Conservation (phyloP, 2,329 filamentous ascomycete genomes). For the Penicillium italicum region DNA sequence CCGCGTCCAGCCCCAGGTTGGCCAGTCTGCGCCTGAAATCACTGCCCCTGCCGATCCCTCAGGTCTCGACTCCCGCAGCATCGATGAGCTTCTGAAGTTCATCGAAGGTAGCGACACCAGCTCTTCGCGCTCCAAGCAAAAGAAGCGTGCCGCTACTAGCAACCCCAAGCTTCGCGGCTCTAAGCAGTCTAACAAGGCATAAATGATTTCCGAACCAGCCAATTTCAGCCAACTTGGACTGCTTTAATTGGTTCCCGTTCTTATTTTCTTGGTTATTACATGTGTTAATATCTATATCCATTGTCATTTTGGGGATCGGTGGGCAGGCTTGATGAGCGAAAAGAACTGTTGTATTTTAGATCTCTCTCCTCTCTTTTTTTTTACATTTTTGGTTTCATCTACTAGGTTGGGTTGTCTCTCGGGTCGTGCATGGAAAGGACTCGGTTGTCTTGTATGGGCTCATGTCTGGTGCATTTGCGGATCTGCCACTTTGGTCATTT, state of each 20-base stretch:
- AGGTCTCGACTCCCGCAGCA: conserved; percentile 70
- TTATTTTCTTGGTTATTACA: conserved; percentile 24
- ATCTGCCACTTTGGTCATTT: conserved; percentile 18
- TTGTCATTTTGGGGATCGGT: conserved; percentile 24
- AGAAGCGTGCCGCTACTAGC: conserved; percentile 42
- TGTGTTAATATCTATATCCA: conserved; percentile 28
- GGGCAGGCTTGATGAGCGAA: conserved; percentile 30
- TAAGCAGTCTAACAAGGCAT: conserved; percentile 39
- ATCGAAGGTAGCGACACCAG: conserved; percentile 68
- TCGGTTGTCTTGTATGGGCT: conserved; percentile 34
- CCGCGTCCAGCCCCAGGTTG: conserved; percentile 61
- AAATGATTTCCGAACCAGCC: conserved; percentile 17
- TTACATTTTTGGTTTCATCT: conserved; percentile 18
- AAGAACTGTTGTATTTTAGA: conserved; percentile 28
- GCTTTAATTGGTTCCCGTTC: conserved; percentile 6
- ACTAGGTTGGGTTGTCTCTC: conserved; percentile 23
- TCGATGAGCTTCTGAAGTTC: conserved; percentile 90
- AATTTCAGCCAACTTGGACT: conserved; percentile 10
- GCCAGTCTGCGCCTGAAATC: conserved; percentile 54
- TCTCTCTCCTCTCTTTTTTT: conserved; percentile 38
- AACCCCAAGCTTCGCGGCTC: conserved; percentile 45
- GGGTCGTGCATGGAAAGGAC: conserved; percentile 34
- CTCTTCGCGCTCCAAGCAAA: conserved; percentile 42
- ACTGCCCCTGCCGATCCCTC: conserved; percentile 40
- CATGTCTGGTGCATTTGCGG: conserved; percentile 27